Conservation (phyloP, 2,329 filamentous ascomycete genomes). For the Phaeoacremonium minimum region DNA sequence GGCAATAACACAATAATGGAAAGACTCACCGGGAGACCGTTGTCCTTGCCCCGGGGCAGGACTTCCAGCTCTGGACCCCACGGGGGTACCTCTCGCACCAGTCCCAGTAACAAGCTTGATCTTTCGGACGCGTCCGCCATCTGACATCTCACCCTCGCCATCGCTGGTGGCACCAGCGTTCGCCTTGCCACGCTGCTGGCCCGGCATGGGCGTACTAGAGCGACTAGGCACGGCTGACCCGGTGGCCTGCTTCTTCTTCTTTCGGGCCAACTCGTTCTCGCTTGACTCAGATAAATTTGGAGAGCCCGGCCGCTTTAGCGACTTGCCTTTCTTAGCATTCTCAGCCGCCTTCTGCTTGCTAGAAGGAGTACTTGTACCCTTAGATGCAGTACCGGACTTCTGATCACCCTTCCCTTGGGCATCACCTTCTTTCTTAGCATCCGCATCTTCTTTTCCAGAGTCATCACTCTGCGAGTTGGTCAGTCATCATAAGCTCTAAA, state of each 20-base stretch:
- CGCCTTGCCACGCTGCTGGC: slow-evolving; percentile 34
- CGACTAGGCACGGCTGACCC: slow-evolving; percentile 47
- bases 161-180: slow-evolving; percentile 64
- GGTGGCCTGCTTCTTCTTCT: slow-evolving; percentile 61
- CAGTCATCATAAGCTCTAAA: slow-evolving; percentile 8
- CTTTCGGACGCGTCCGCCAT: slow-evolving; percentile 49
- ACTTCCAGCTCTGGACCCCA: slow-evolving; percentile 58
- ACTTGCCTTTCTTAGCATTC: slow-evolving; percentile 51
- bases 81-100: slow-evolving; percentile 45
- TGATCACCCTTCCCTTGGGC: slow-evolving; percentile 36
- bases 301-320: slow-evolving; percentile 79
- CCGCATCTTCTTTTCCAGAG: slow-evolving; percentile 49
- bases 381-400: slow-evolving; percentile 54
- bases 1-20: too few species aligned
- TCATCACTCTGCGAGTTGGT: slow-evolving; percentile 40
- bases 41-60: slow-evolving; percentile 34
- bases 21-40: slow-evolving; percentile 27
- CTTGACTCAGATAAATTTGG: slow-evolving; percentile 87
- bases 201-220: slow-evolving; percentile 49
- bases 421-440: slow-evolving; percentile 45
- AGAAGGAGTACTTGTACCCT: slow-evolving; percentile 58
- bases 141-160: slow-evolving; percentile 66
- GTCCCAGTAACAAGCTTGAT: slow-evolving; percentile 47
- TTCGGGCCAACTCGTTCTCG: slow-evolving; percentile 81
- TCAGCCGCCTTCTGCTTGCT: slow-evolving; percentile 42